A percentile compares a stretch with the other conserved stretches of the same genome.
Conservation (phyloP, 345 rosid species). For the Arabidopsis suecica region DNA sequence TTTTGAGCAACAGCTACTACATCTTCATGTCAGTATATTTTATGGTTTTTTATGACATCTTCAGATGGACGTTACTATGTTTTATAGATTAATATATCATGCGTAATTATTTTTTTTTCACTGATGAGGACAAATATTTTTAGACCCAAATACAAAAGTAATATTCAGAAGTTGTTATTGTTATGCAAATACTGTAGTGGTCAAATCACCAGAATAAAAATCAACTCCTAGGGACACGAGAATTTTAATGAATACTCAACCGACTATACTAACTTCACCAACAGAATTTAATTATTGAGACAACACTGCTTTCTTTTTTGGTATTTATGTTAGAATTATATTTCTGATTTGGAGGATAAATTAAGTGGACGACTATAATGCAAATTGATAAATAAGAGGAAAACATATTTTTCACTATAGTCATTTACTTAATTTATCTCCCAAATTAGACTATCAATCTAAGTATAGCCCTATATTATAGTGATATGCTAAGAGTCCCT, state of each 20-base stretch:
- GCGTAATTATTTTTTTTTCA: not conserved
- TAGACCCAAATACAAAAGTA: not conserved
- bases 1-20: too few species aligned
- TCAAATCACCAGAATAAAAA: not conserved
- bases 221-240: slow-evolving; percentile 10
- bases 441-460: not conserved
- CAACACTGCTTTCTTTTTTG: not conserved
- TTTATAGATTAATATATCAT: not conserved
- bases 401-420: not conserved
- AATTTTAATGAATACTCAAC: slow-evolving; percentile 15
- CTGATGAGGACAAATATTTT: not conserved
- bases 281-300: not conserved
- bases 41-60: slow-evolving; percentile 4
- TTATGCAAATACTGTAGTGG: slow-evolving; percentile 11
- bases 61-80: not conserved
- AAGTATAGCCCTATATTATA: too few species aligned
- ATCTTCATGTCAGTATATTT: slow-evolving; percentile 28
- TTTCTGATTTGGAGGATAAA: not conserved
- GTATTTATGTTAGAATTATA: not conserved
- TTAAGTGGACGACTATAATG: not conserved
- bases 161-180: not conserved
- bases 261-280: slow-evolving; percentile 13
- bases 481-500: not conserved
- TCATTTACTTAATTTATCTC: not conserved
- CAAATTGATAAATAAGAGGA: not conserved